phyloP scores from a whole-genome alignment of 2,329 filamentous ascomycete species.

The Beauveria rudraprayagi region DNA sequence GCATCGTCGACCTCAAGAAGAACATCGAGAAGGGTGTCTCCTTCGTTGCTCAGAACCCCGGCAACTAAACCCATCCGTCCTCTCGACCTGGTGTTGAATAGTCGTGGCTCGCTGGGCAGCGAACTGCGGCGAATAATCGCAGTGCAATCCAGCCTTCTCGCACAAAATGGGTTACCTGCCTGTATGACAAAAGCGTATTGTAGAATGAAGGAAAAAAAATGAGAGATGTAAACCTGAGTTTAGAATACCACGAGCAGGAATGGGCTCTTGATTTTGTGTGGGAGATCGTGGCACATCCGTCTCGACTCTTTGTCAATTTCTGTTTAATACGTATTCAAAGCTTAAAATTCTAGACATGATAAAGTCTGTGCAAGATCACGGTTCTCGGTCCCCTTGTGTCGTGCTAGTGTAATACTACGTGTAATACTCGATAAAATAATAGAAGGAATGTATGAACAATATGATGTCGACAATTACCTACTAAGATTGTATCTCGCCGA shows the following conservation, averaged over 20 bases:
- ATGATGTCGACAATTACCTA: too few species aligned
- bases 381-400: neutral
- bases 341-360: neutral
- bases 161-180: neutral
- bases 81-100: neutral
- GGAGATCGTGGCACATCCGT: neutral
- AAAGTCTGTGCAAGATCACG: neutral
- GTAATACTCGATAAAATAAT: too few species aligned
- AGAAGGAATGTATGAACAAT: too few species aligned
- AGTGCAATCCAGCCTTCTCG: neutral
- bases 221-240: conserved; percentile 8
- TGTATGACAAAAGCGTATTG: conserved; percentile 9
- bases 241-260: conserved; percentile 9
- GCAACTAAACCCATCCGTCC: conserved; percentile 39
- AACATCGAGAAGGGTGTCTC: conserved; percentile 87
- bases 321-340: conserved; percentile 6
- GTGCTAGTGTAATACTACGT: too few species aligned
- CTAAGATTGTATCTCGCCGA: too few species aligned
- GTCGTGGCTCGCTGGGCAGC: neutral
- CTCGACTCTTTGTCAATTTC: neutral
- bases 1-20: conserved; percentile 77
- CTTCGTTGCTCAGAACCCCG: conserved; percentile 52
- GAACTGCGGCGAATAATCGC: neutral
- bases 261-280: neutral
- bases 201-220: conserved; percentile 8